Conservation (phyloP, 805 yeast species). For the Saccharomycopsis fodiens region DNA sequence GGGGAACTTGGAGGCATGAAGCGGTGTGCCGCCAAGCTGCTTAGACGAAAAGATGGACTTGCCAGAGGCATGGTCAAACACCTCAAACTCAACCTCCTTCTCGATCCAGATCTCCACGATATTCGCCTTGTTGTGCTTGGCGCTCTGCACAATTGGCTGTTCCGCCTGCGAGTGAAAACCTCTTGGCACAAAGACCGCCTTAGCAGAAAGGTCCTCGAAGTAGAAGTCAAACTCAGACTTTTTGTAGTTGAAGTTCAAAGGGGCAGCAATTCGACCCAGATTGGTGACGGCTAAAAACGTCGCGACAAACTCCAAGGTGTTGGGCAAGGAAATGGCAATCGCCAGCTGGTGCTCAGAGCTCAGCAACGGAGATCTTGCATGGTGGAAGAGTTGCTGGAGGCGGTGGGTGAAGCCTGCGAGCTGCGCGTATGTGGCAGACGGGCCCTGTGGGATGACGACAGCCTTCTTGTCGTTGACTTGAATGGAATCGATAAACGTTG, state of each 20-base stretch:
- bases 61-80: conserved; percentile 26
- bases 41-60: conserved; percentile 23
- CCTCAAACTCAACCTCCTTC: conserved; percentile 34
- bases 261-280: conserved; percentile 56
- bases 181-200: conserved; percentile 49
- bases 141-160: conserved; percentile 38
- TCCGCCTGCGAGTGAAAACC: conserved; percentile 30
- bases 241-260: conserved; percentile 57
- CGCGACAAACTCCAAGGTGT: conserved; percentile 49
- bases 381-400: conserved; percentile 40
- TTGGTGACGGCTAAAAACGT: conserved; percentile 51
- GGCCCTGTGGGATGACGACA: conserved; percentile 41
- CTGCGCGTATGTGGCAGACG: conserved; percentile 36
- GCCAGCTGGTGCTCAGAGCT: conserved; percentile 30
- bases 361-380: conserved; percentile 35
- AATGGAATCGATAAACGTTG: conserved; percentile 34
- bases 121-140: conserved; percentile 38
- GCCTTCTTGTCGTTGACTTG: conserved; percentile 34
- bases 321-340: conserved; percentile 53
- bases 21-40: neutral
- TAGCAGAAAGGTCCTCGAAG: conserved; percentile 50
- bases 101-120: conserved; percentile 48
- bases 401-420: conserved; percentile 39
- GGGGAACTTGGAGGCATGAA: conserved; percentile 26
- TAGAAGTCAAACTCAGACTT: conserved; percentile 58